These are phyloP conservation scores for Oryza glaberrima DNA, from an alignment of 176 grass and related monocot genomes.

Conservation along the genomic window DNA sequence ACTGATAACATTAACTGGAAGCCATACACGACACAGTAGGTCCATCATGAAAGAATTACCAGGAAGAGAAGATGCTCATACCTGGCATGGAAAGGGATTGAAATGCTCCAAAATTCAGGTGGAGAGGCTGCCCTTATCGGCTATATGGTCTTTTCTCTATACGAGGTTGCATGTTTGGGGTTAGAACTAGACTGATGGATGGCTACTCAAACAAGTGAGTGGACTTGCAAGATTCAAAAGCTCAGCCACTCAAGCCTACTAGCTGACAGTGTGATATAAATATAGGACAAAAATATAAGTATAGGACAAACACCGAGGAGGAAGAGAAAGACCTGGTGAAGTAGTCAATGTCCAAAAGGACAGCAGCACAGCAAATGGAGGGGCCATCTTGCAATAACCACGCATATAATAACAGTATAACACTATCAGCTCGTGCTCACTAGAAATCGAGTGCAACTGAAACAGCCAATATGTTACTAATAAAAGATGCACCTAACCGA, in stretches of 20 bases:
- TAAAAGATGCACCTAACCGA: background rate
- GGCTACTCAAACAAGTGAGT: background rate
- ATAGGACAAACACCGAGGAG: no score
- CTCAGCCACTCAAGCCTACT: background rate
- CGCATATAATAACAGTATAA: background rate
- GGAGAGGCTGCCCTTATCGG: background rate
- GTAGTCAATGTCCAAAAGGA: background rate
- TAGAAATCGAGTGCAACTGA: background rate
- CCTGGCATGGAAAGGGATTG: background rate
- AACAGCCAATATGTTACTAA: background rate
- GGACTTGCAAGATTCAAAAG: background rate
- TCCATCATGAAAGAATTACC: background rate
- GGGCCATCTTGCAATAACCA: background rate
- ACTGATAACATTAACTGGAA: background rate
- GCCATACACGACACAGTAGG: background rate
- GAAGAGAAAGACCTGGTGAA: no score
- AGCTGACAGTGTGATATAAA: background rate
- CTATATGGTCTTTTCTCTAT: background rate
- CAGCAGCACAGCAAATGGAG: background rate
- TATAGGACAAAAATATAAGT: no score
- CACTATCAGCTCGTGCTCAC: background rate
- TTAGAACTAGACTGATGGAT: background rate
- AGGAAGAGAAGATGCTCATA: background rate
- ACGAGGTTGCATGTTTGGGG: background rate
- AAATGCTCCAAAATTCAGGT: background rate